These are phyloP conservation scores for Pyrenula massariospora DNA, from an alignment of 495 filamentous ascomycete genomes.

Conservation along the genomic window DNA sequence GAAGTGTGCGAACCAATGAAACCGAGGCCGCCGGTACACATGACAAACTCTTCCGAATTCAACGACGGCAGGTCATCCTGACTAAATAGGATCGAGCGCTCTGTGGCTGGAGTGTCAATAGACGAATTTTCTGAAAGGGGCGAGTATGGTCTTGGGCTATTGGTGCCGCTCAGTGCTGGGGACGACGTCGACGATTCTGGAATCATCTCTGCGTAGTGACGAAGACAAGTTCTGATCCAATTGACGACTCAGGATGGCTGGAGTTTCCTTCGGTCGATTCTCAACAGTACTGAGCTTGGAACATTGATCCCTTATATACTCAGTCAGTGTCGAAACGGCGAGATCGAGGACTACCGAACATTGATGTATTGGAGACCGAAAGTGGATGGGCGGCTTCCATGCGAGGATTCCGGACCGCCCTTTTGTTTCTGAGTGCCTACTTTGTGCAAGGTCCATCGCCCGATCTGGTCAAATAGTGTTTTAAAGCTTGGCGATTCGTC, in stretches of 20 bases:
- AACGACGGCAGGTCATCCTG: constrained; percentile 21
- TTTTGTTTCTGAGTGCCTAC: neutral
- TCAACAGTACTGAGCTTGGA: no score
- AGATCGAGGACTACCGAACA: no score
- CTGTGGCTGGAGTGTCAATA: constrained; percentile 29
- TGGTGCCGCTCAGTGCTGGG: neutral
- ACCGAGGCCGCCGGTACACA: constrained; percentile 54
- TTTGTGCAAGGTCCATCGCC: neutral
- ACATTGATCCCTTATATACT: no score
- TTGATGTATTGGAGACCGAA: no score
- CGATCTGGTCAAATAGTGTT: neutral
- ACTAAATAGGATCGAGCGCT: constrained; percentile 23
- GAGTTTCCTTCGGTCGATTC: no score
- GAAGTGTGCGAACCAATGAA: constrained; percentile 57
- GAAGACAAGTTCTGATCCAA: neutral
- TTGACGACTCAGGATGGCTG: no score
- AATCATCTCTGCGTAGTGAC: neutral
- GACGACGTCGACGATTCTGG: neutral
- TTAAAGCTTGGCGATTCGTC: neutral
- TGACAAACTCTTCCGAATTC: constrained; percentile 28
- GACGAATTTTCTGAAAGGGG: neutral
- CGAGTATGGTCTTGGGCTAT: neutral
- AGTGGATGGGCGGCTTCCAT: neutral
- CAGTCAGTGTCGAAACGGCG: no score
- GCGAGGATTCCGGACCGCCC: neutral